These are phyloP conservation scores for Juglanconis oblonga DNA, from an alignment of 2,329 filamentous ascomycete genomes.

Conservation along the genomic window DNA sequence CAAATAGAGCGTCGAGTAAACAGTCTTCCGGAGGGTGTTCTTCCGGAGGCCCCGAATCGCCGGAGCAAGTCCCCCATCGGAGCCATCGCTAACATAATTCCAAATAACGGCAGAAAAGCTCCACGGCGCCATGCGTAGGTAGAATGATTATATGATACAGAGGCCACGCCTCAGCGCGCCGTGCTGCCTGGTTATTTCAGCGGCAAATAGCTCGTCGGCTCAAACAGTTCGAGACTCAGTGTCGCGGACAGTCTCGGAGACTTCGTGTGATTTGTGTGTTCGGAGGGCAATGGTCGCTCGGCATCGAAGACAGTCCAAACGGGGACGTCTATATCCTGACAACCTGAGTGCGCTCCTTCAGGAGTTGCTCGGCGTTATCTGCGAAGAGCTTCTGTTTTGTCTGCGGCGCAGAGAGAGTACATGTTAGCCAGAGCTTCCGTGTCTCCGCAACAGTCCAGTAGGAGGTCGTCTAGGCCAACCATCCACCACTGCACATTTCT, in stretches of 20 bases:
- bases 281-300: not conserved
- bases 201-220: not conserved
- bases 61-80: not conserved
- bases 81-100: not conserved
- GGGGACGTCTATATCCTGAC: constrained; percentile 57
- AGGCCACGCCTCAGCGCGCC: not conserved
- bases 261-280: not conserved
- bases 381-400: constrained; percentile 98
- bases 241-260: not conserved
- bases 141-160: not conserved
- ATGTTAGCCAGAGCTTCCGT: constrained; percentile 1
- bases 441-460: constrained; percentile 27
- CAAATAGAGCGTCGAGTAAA: not conserved
- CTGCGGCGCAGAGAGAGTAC: constrained; percentile 33
- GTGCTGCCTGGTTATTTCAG: not conserved
- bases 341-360: constrained; percentile 88
- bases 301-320: not conserved
- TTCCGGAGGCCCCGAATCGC: not conserved
- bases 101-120: not conserved
- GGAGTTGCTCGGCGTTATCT: constrained; percentile 87
- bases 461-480: constrained; percentile 36
- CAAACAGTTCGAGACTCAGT: not conserved
- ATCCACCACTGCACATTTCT: constrained; percentile 35
- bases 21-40: not conserved
- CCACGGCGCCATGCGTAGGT: not conserved